Evolutionary conservation across 345 rosid species (phyloP), one percentile per base, ranked within the genome.

Genomic region (Moricandia moricandioides): DNA sequence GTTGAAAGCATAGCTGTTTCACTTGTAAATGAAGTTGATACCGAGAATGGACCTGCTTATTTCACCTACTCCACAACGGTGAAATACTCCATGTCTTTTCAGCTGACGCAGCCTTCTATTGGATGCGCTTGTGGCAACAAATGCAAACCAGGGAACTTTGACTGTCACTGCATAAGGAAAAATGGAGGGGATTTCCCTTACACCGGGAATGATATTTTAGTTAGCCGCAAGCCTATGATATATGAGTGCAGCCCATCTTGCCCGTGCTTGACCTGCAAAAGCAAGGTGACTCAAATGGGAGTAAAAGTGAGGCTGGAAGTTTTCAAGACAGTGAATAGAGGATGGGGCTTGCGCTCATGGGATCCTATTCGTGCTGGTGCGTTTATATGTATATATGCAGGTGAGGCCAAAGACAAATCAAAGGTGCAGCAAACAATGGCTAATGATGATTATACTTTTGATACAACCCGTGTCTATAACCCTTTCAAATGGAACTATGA

Each of bases 311-410:
- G 71, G 61, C 70, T 88, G 74, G 96, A 91, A 79, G 96, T 91
- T 79, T 92, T 95, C 67, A 95, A 81, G 83, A 92, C 99, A 6
- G 84, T 70, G 47, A 81, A 88, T 71, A 88, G 82, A 77, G 99
- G 97, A 75, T 95, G 97, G 99, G 97, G 90, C 4, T 84, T 91
- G 58, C 84, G 91, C 40, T 87, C 97, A 43, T 88, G 92, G 93
- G 98, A 93, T 83, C 89, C 92, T 58, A 85, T 93, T 71, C 94
- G 94, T 51, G 86, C 91, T 13, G 97, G 96, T 58, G 72, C 91
- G 62, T 95, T 92, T 82, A 87, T 90, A 31, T 90, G 97, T 84
- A 85, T 86, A 73, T 92, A 86, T 78, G 96, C 88, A 16, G 96
- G 99, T 65, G 97, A 92, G 79, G 95, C 85, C n/a, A 78, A 82